These are phyloP conservation scores for Eucalyptus albens DNA, from an alignment of 345 rosid genomes.

Conservation along the genomic window DNA sequence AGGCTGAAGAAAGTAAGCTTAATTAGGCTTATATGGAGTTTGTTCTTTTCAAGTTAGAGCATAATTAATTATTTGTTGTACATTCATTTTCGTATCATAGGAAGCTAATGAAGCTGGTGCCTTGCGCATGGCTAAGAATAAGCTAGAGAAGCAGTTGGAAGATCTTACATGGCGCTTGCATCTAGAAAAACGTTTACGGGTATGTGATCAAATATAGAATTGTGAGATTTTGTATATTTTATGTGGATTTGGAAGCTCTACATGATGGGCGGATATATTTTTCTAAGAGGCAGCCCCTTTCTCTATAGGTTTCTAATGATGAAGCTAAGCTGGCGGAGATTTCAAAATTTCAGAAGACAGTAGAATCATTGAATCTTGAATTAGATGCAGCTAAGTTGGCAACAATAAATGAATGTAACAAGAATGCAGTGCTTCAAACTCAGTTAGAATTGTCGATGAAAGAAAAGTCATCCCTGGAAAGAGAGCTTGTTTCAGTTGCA, in stretches of 20 bases:
- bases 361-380: conserved; percentile 78
- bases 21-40: neutral
- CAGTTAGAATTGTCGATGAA: conserved; percentile 63
- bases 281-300: neutral
- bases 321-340: conserved; percentile 65
- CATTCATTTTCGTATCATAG: conserved; percentile 19
- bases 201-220: conserved; percentile 5
- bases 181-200: conserved; percentile 86
- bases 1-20: conserved; percentile 58
- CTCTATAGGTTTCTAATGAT: conserved; percentile 67
- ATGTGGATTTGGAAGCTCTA: neutral
- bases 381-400: conserved; percentile 90
- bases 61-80: neutral
- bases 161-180: conserved; percentile 90
- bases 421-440: conserved; percentile 74
- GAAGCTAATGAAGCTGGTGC: conserved; percentile 97
- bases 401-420: conserved; percentile 79
- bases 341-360: conserved; percentile 53
- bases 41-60: neutral
- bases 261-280: neutral
- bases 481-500: conserved; percentile 50
- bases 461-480: conserved; percentile 68
- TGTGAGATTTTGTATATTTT: neutral
- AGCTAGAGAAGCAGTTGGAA: conserved; percentile 90
- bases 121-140: conserved; percentile 79